Conservation (phyloP, 1,139 yeast species). For the Blastobotrys malaysiensis region DNA sequence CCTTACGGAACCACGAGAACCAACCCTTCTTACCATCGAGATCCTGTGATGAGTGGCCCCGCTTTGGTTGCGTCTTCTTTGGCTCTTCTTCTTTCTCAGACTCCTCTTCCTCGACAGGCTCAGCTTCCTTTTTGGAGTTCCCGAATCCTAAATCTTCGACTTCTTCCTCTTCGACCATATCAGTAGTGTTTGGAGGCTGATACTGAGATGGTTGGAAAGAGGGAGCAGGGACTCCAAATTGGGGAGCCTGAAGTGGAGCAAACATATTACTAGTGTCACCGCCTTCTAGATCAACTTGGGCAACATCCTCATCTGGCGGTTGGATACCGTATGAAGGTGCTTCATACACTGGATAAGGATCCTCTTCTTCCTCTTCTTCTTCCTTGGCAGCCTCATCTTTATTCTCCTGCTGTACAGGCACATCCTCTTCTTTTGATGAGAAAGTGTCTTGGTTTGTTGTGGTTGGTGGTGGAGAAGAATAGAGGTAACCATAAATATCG, state of each 20-base stretch:
- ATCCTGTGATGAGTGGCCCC: conserved; percentile 7
- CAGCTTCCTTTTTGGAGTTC: conserved; percentile 20
- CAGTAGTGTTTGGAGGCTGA: too few relatives aligned
- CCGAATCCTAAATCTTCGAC: conserved; percentile 30
- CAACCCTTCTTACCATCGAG: conserved; percentile 18
- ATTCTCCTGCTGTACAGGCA: neutral
- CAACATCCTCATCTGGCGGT: conserved; percentile 12
- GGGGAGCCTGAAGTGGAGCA: conserved; percentile 9
- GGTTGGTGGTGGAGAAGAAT: neutral
- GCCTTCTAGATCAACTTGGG: neutral
- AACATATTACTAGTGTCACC: conserved; percentile 6
- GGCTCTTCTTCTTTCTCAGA: conserved; percentile 17
- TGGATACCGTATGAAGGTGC: conserved; percentile 22
- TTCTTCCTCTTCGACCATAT: conserved; percentile 29
- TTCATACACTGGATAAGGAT: conserved; percentile 21
- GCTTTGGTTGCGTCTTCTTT: conserved; percentile 14
- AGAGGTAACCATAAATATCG: conserved; percentile 14
- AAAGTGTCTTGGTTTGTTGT: neutral
- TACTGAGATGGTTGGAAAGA: conserved; percentile 3
- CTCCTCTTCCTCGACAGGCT: conserved; percentile 13
- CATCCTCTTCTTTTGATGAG: neutral
- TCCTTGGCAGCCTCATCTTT: conserved; percentile 7
- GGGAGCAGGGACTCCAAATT: conserved; percentile 3
- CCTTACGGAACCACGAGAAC: conserved; percentile 31
- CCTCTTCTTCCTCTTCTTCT: conserved; percentile 18